These are phyloP conservation scores for Groenewaldozyma tartarivorans DNA, from an alignment of 805 yeast genomes.

Conservation along the genomic window DNA sequence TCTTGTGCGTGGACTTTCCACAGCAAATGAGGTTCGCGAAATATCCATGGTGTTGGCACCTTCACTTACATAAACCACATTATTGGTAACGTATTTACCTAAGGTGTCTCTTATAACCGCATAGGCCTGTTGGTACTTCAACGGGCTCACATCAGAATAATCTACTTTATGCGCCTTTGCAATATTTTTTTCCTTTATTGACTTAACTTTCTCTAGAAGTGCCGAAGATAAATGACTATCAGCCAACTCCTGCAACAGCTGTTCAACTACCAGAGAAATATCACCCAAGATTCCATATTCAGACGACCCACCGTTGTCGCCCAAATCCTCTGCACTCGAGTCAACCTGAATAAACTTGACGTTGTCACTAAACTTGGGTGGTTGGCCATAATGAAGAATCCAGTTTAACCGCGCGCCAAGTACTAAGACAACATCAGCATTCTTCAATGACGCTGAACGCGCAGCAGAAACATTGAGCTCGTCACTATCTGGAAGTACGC, in stretches of 20 bases:
- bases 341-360: conserved; percentile 53
- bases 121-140: conserved; percentile 49
- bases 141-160: conserved; percentile 12
- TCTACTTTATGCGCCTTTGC: conserved; percentile 21
- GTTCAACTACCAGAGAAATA: conserved; percentile 32
- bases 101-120: conserved; percentile 37
- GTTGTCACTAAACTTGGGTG: conserved; percentile 39
- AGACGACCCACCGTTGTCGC: conserved; percentile 33
- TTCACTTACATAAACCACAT: conserved; percentile 43
- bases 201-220: conserved; percentile 22
- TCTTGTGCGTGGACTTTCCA: conserved; percentile 41
- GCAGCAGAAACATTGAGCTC: conserved; percentile 50
- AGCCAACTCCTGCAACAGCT: conserved; percentile 25
- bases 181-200: conserved; percentile 24
- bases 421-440: conserved; percentile 50
- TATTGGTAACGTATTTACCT: conserved; percentile 4
- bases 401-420: conserved; percentile 65
- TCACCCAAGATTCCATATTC: conserved; percentile 49
- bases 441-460: conserved; percentile 46
- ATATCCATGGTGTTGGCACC: conserved; percentile 77
- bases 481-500: conserved; percentile 46
- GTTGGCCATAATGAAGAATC: conserved; percentile 60
- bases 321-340: conserved; percentile 42
- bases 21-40: conserved; percentile 52
- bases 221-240: conserved; percentile 29